Base-by-base conservation (phyloP, 2,329 filamentous ascomycete genomes). In the Colletotrichum chlorophyti region DNA sequence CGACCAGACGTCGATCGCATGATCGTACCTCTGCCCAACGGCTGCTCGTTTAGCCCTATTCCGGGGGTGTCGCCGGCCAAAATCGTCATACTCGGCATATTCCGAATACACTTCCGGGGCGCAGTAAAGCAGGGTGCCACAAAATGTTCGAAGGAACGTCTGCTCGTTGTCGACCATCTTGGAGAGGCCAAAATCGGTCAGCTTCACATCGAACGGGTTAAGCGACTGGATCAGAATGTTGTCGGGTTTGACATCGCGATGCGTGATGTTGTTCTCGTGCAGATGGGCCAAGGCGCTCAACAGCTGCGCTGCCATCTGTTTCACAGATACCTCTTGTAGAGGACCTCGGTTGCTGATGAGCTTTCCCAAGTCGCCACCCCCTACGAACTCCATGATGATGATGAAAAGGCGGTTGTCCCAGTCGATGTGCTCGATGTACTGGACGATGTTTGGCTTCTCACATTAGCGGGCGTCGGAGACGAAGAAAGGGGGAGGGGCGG, bases 231-330 rank as follows among this genome's bases (percentile, higher is more conserved):
- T 91, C 35, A 99, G 81, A 60, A 99, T 97, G 68, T 99, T 99
- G 78, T 99, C 95, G 0, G 95, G 95, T 71, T 99, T 99, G 69
- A 99, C 93, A 72, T 99, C 95, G n/a, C 95, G 90, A 74, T 99
- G 95, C 0, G 94, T 98, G 66, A 99, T 97, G 69, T 90, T 92
- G 66, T 90, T 89, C 50, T 82, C 79, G 72, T 99, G 95, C 8
- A 99, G 80, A 71, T 99, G 97, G 26, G 86, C 87, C 49, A 99
- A 78, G 2, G 94, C 94, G 65, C 89, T 85, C 38, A 97, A 77
- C 31, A 98, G 84, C 71, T 96, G 92, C 17, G 76, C 72, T 1
- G 93, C 85, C 72, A 97, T 90, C 5, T 78, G 79, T 71, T 89
- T 87, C n/a, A 87, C 89, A 64, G 88, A 79, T 1, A 73, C 65